These are phyloP conservation scores for Paraphoma sp. DNA, from an alignment of 2,329 filamentous ascomycete genomes.

Conservation along the genomic window DNA sequence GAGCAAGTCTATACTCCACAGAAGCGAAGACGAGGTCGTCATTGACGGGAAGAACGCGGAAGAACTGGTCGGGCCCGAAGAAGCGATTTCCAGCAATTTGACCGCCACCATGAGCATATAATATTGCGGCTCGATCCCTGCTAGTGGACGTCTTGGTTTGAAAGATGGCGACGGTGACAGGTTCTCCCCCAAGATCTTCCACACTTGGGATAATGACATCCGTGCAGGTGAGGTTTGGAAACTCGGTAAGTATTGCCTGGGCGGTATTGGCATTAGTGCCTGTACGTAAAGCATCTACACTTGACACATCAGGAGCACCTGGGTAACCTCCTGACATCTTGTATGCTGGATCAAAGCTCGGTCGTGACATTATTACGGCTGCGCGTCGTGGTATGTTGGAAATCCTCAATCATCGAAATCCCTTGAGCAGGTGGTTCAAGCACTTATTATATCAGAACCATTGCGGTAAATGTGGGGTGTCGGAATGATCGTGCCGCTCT, in stretches of 20 bases:
- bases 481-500: too few species aligned
- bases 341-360: background rate
- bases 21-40: constrained; percentile 20
- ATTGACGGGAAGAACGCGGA: constrained; percentile 22
- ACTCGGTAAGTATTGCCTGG: background rate
- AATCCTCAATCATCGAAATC: too few species aligned
- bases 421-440: too few species aligned
- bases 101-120: constrained; percentile 53
- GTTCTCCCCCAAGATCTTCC: background rate
- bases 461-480: too few species aligned
- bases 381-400: too few species aligned
- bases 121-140: constrained; percentile 3
- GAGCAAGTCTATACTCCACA: constrained; percentile 54
- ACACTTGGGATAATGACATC: background rate
- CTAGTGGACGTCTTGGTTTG: background rate
- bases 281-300: background rate
- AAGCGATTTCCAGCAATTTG: constrained; percentile 39
- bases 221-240: background rate
- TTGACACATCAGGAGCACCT: background rate
- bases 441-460: too few species aligned
- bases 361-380: background rate
- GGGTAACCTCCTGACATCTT: background rate
- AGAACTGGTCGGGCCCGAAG: constrained; percentile 35
- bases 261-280: background rate
- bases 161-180: constrained; percentile 2